Base-by-base conservation (phyloP, 495 filamentous ascomycete genomes). In the Penicillium turbatum region DNA sequence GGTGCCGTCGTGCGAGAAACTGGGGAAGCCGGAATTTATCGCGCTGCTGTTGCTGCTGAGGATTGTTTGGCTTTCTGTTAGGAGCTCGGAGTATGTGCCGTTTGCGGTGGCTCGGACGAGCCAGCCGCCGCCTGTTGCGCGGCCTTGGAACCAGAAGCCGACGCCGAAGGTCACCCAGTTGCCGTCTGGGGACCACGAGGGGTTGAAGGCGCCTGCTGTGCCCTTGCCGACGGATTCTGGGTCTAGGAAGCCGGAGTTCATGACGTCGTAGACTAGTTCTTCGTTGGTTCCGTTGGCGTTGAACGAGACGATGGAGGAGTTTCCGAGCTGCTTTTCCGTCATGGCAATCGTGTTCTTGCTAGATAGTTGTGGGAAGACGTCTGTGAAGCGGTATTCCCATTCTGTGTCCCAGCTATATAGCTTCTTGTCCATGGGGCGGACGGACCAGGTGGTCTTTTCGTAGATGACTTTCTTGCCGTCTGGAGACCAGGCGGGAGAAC, bases 361-460 rank as follows among this genome's bases (percentile, higher is more conserved):
- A 13, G 54, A 59, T 7, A 59, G 53, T 24, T 61, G 58, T 1
- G 67, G 67, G 58, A 68, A 70, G 8, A 70, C 67, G 21, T 70
- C 67, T 10, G 55, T 70, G 58, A 68, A 70, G n/a, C 61, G 67
- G 50, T 70, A 70, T 7, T 68, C 67, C 67, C 67, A 70, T 21
- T 66, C 61, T 1, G 32, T 9, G 36, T 70, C 61, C 57, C 57
- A 70, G 54, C 54, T 60, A 39, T 57, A 70, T 3, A 70, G 60
- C 34, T 62, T 43, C 56, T 67, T 67, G 9, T 61, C 49, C 55
- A 60, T 54, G 5, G 64, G 62, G 13, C 67, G 66, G 9, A 59
- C 39, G 7, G 46, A 44, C 59, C 61, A 66, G 24, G 16, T 41
- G 1, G 55, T 62, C 48, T 65, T 67, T 40, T 69, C 67, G 44